Conservation (phyloP, 2,329 filamentous ascomycete species). For the Fusarium beomiforme region DNA sequence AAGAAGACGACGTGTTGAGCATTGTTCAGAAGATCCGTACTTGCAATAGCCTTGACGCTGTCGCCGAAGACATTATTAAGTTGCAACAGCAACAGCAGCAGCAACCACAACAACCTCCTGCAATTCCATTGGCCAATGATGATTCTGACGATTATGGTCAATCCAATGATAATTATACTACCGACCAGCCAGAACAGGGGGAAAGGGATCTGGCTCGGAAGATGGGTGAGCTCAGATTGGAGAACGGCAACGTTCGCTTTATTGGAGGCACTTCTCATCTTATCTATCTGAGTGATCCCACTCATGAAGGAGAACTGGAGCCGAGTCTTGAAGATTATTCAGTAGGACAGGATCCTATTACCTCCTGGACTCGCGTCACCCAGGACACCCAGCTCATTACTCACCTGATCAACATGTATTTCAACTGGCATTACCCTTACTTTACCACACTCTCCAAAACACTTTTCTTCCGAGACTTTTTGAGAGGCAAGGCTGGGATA, state of each 20-base stretch:
- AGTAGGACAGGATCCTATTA: conserved; percentile 73
- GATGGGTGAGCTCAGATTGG: conserved; percentile 90
- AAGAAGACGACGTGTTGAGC: conserved; percentile 84
- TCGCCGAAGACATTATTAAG: conserved; percentile 64
- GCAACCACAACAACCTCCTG: conserved; percentile 52
- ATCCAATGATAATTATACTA: conserved; percentile 52
- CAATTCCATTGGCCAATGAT: conserved; percentile 49
- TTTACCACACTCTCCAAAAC: conserved; percentile 90
- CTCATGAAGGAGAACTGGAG: conserved; percentile 51
- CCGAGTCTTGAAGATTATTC: conserved; percentile 57
- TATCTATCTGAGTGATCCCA: conserved; percentile 75
- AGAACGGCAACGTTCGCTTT: conserved; percentile 88
- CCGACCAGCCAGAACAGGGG: conserved; percentile 58
- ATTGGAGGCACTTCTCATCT: conserved; percentile 95
- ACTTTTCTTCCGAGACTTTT: conserved; percentile 87
- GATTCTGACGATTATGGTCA: conserved; percentile 55
- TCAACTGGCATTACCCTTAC: conserved; percentile 97
- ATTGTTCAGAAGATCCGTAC: conserved; percentile 89
- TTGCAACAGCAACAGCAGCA: conserved; percentile 50
- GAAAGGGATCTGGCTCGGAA: conserved; percentile 89
- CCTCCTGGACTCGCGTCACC: conserved; percentile 89
- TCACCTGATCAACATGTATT: conserved; percentile 97
- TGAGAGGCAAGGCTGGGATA: conserved; percentile 71
- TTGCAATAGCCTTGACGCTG: conserved; percentile 73
- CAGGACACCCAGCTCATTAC: conserved; percentile 80